Conservation (phyloP, 2,329 filamentous ascomycete genomes). For the Trichoderma sp. region DNA sequence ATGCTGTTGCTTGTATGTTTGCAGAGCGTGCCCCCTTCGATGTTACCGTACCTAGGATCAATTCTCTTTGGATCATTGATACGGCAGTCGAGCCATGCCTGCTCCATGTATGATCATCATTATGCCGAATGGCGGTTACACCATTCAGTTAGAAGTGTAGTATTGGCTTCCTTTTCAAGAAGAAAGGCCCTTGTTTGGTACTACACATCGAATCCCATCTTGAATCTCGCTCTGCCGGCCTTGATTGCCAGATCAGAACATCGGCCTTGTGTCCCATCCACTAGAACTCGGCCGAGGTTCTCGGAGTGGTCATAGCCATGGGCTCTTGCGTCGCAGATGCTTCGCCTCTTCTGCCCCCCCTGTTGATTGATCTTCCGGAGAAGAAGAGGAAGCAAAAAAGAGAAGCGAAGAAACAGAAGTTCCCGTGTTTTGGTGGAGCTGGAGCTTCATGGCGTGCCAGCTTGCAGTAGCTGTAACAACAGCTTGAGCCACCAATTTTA, state of each 20-base stretch:
- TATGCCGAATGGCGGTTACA: conserved; percentile 18
- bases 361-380: conserved; percentile 8
- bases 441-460: conserved; percentile 20
- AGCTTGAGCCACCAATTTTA: too few relatives aligned
- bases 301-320: conserved; percentile 5
- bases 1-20: too few relatives aligned
- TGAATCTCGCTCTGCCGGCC: background rate
- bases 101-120: conserved; percentile 17
- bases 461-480: background rate
- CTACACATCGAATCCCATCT: background rate
- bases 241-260: conserved; percentile 19
- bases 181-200: background rate
- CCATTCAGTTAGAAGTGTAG: background rate
- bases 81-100: background rate
- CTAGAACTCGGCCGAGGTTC: conserved; percentile 7
- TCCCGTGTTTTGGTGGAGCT: conserved; percentile 24
- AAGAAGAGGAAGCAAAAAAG: background rate
- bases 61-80: too few relatives aligned
- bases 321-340: conserved; percentile 12
- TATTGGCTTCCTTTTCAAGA: conserved; percentile 4
- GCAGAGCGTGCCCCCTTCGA: too few relatives aligned
- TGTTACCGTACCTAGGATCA: too few relatives aligned
- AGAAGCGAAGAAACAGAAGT: conserved; percentile 14
- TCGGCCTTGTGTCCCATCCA: background rate
- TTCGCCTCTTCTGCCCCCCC: conserved; percentile 15